phyloP scores from a whole-genome alignment of 2,329 filamentous ascomycete genomes.

The Pyrenochaeta sp. region DNA sequence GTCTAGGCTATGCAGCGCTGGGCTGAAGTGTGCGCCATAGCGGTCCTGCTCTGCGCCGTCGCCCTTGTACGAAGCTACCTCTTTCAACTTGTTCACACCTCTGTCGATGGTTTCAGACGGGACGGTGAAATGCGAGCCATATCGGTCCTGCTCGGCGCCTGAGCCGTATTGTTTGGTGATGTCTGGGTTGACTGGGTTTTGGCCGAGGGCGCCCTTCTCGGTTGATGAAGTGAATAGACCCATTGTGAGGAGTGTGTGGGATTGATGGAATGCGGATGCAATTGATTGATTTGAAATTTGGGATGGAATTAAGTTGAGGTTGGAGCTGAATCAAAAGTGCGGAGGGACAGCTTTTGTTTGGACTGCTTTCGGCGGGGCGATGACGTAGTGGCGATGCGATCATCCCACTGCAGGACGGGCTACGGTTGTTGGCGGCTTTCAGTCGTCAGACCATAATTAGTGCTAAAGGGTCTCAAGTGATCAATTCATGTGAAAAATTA shows the following conservation, averaged over 20 bases:
- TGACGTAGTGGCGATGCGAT: constrained; percentile 1
- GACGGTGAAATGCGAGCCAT: constrained; percentile 35
- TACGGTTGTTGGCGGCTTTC: not conserved
- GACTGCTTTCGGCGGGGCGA: not conserved
- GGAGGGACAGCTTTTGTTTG: not conserved
- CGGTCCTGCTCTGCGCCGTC: constrained; percentile 42
- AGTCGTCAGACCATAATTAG: not conserved
- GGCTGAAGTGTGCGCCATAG: constrained; percentile 39
- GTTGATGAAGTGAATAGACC: constrained; percentile 33
- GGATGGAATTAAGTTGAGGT: not conserved
- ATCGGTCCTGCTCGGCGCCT: constrained; percentile 43
- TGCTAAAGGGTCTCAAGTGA: no score
- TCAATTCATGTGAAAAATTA: no score
- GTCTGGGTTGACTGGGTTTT: constrained; percentile 31
- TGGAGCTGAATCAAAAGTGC: no score
- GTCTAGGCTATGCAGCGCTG: constrained; percentile 25
- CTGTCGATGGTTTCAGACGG: constrained; percentile 27
- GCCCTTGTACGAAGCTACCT: constrained; percentile 29
- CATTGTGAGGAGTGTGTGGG: constrained; percentile 23
- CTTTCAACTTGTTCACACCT: constrained; percentile 29
- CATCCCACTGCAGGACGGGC: not conserved
- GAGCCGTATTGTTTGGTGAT: constrained; percentile 34
- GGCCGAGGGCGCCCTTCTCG: constrained; percentile 25
- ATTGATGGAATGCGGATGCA: not conserved
- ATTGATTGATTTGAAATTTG: not conserved